Evolutionary conservation across 305 asterid species (phyloP).

Genomic region (Petunia hybrid): DNA sequence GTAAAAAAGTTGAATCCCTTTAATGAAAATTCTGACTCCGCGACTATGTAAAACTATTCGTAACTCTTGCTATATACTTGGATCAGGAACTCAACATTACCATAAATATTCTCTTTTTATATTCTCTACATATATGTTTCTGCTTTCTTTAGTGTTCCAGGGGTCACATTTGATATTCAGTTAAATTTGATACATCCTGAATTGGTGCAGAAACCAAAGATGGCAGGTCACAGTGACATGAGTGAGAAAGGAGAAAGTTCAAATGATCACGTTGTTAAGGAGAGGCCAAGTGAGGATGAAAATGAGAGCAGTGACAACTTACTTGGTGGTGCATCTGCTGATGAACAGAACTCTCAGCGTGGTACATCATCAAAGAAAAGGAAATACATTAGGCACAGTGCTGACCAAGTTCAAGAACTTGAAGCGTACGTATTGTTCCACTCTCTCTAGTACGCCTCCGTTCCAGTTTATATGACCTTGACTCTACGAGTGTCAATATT

Average conservation of each 20-base stretch:
- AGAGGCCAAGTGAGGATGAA: conserved; percentile 50
- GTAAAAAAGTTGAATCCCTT: no score
- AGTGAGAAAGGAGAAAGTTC: conserved; percentile 51
- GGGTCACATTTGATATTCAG: background rate
- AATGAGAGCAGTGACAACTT: conserved; percentile 54
- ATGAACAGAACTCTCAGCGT: conserved; percentile 36
- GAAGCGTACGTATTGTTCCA: conserved; percentile 43
- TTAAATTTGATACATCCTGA: background rate
- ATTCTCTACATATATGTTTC: background rate
- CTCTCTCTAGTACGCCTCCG: background rate
- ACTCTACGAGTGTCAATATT: no score
- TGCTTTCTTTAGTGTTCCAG: conserved; percentile 18
- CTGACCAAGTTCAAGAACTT: conserved; percentile 69
- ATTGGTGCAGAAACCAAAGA: conserved; percentile 58
- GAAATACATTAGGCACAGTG: conserved; percentile 57
- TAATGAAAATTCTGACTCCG: background rate
- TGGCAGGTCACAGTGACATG: conserved; percentile 64
- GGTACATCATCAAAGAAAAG: conserved; percentile 38
- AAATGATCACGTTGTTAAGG: conserved; percentile 42
- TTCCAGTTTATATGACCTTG: no score
- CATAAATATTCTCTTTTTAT: background rate
- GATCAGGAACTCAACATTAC: conserved; percentile 8
- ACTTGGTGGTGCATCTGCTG: conserved; percentile 59
- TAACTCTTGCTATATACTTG: background rate
- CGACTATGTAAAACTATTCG: background rate